Percentiles rank a stretch among this genome's conserved stretches.
Evolutionary conservation across 805 yeast species (phyloP).

Genomic region (Wickerhamomyces rabaulensis): DNA sequence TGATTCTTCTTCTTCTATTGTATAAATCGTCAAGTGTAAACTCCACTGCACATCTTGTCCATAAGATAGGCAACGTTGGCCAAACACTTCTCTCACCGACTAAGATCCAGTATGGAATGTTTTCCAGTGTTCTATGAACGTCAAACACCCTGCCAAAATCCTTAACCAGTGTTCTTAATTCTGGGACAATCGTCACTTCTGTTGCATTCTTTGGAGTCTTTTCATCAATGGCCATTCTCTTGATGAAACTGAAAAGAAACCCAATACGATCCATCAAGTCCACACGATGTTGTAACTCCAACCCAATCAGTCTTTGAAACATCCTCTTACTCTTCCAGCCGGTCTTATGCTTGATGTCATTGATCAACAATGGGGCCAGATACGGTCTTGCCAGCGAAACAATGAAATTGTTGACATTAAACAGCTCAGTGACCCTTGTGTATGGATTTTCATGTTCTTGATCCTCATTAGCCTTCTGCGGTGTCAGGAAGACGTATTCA

Average conservation of each 20-base stretch:
- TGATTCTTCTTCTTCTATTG: constrained; percentile 27
- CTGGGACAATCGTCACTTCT: constrained; percentile 90
- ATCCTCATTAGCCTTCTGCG: constrained; percentile 42
- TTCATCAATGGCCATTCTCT: constrained; percentile 82
- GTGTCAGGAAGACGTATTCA: constrained; percentile 29
- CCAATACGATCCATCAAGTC: constrained; percentile 78
- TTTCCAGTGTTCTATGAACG: constrained; percentile 74
- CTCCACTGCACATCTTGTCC: constrained; percentile 88
- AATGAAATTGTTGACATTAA: constrained; percentile 90
- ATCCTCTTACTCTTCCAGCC: constrained; percentile 32
- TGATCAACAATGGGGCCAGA: constrained; percentile 80
- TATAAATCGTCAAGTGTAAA: constrained; percentile 78
- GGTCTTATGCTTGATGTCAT: constrained; percentile 71
- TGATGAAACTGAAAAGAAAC: constrained; percentile 59
- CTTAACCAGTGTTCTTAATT: constrained; percentile 51
- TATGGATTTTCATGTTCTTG: constrained; percentile 63
- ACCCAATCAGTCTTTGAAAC: constrained; percentile 35
- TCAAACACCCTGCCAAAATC: constrained; percentile 32
- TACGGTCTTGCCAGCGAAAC: constrained; percentile 93
- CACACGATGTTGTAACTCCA: constrained; percentile 83
- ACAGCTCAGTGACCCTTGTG: constrained; percentile 82
- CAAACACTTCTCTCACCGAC: constrained; percentile 92
- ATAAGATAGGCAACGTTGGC: constrained; percentile 80
- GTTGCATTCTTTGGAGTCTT: constrained; percentile 73
- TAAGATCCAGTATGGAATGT: constrained; percentile 81